These are phyloP conservation scores for Corchorus capsularis DNA, from an alignment of 345 rosid species.

Conservation along the genomic window DNA sequence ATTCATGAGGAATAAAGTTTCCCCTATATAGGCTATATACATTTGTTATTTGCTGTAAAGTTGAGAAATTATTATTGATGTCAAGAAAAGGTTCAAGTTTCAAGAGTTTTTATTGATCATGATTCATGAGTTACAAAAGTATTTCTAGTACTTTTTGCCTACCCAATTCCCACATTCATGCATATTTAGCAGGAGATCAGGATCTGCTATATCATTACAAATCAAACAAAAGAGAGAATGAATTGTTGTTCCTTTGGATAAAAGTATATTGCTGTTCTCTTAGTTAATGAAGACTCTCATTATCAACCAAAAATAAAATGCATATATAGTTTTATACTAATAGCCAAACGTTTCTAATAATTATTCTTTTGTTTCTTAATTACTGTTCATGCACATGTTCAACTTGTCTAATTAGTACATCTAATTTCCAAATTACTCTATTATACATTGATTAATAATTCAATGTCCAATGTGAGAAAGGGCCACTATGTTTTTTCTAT, in stretches of 20 bases:
- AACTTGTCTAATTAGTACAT: background rate
- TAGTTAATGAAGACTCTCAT: too few species aligned
- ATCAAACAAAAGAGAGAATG: background rate
- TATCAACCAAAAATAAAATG: too few species aligned
- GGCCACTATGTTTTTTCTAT: too few species aligned
- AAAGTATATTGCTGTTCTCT: background rate
- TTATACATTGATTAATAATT: background rate
- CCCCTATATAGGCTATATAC: too few species aligned
- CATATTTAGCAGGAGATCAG: background rate
- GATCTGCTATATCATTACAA: background rate
- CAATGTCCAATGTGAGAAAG: too few species aligned
- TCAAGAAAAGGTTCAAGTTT: background rate
- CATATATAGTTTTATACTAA: too few species aligned
- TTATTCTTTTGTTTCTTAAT: background rate
- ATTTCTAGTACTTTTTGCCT: background rate
- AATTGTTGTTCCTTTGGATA: background rate
- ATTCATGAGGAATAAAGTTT: conserved; percentile 3
- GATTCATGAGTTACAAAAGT: background rate
- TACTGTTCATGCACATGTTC: conserved; percentile 12
- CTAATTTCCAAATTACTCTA: background rate
- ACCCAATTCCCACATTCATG: conserved; percentile 7
- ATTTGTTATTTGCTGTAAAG: conserved; percentile 3
- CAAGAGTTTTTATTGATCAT: background rate
- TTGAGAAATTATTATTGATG: background rate
- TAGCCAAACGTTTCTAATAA: background rate